Evolutionary conservation across 2,329 filamentous ascomycete genomes (phyloP), one percentile per base, ranked within the genome.

Genomic region (Akanthomyces muscarius): DNA sequence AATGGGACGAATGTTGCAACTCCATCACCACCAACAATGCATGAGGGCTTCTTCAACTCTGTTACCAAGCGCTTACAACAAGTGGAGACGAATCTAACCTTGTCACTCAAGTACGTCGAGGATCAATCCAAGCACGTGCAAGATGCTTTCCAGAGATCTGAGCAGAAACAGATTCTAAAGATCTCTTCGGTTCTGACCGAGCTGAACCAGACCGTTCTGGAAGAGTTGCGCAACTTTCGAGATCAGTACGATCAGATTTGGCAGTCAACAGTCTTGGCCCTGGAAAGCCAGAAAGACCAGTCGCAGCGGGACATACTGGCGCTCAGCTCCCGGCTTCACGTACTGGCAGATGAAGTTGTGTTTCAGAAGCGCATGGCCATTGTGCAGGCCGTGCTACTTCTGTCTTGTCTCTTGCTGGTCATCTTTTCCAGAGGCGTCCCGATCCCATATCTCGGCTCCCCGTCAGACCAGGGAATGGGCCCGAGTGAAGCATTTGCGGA

Each of bases 1-100:
- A 71, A 66, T 28, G 70, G 69, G n/a, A 71, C 73, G 1, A 58
- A 65, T 7, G 68, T 68, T 10, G 68, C 71, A 6, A 61, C 72
- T 4, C 56, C 69, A 4, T 71, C 73, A 33, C 85, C 87, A 0
- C 93, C 94, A 2, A 92, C 93, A 0, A 95, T 96, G 1, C 95
- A 99, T 74, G 95, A 99, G 73, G 95, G 91, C 1, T 98, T 99
- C 76, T 99, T 97, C 83, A 98, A 98, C 74, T 91, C 92, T 4
- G 89, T 98, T 10, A 92, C 93, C 66, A 98, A 98, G 75, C 90
- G 95, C 1, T 83, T 99, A 5, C 91, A 94, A 67, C 88, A 93
- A 69, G 86, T 98, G 8, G 95, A 99, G 75, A 86, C 91, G 18
- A 99, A 98, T 73, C 92, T 93, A 13, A 96, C 94, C 0, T 81